Base-by-base conservation (phyloP, 768 basidiomycete species). In the Suillus tomentosus region DNA sequence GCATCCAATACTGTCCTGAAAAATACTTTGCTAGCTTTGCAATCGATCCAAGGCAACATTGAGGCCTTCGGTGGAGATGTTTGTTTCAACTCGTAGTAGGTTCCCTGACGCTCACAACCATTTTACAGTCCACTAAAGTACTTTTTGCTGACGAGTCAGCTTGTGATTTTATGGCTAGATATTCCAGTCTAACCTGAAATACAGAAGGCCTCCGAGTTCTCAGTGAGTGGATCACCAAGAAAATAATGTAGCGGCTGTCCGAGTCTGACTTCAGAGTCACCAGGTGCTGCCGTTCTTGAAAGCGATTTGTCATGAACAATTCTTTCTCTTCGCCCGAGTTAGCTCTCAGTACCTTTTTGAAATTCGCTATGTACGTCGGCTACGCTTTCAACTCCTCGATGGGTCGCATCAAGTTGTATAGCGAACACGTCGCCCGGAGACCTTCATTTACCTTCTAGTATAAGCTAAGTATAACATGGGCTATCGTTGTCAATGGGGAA, bases 31-130 rank as follows among this genome's bases (percentile, higher is more conserved):
- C 31, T 31, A 31, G 31, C 5, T 31, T 31, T 31, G 9, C 62
- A 77, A 24, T 81, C 78, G 79, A 69, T 81, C 0, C 74, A 75
- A 55, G 47, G 31, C 31, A 31, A 31, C 5, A 31, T 31, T 1
- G 31, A 36, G 19, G 64, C 69, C 15, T 81, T 80, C 62, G 78
- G 79, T 6, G 79, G 80, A 1, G 78, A 81, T 59, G 71, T 72
- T 55, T 14, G 6, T 10, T 37, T 48, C n/a, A 11, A 22, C 7
- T 55, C 8, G 22, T 37, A 48, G 15, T 31, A 6, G 5, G 56
- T 17, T 51, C 3, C 22, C 40, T 61, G 34, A 66, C 51, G 15
- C 3, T 5, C 24, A 8, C 62, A 31, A 31, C 31, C 31, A 31
- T 31, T 31, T 31, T 31, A 31, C 31, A 31, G 31, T 31, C 31